Conservation (phyloP, 2,329 filamentous ascomycete genomes). For the Dactylellina sp. region DNA sequence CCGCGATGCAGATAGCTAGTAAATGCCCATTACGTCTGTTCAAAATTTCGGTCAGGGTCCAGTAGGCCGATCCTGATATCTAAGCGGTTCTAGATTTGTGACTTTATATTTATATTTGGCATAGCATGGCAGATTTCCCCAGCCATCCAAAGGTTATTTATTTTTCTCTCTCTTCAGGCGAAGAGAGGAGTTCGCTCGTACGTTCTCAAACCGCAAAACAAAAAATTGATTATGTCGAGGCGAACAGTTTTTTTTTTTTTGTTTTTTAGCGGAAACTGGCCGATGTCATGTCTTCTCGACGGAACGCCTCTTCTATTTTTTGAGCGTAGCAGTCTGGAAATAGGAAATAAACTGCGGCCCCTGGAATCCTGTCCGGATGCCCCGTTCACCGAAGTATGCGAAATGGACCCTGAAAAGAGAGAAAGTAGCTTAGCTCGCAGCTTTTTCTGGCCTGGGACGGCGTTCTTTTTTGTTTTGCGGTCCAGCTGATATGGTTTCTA, state of each 20-base stretch:
- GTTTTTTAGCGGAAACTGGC: constrained; percentile 40
- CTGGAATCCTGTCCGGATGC: constrained; percentile 22
- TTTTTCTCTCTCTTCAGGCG: neutral
- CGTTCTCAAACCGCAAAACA: constrained; percentile 22
- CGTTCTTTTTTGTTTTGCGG: constrained; percentile 10
- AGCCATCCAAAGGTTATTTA: constrained; percentile 10
- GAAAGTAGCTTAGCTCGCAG: constrained; percentile 34
- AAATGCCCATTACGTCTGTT: constrained; percentile 23
- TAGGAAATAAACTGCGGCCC: constrained; percentile 11
- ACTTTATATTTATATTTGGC: constrained; percentile 22
- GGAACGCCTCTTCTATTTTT: constrained; percentile 41
- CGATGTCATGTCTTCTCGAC: constrained; percentile 37
- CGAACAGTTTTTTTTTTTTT: neutral
- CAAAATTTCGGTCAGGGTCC: constrained; percentile 11
- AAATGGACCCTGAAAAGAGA: constrained; percentile 33
- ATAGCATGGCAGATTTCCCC: constrained; percentile 5
- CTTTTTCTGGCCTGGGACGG: constrained; percentile 3
- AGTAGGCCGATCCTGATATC: constrained; percentile 2
- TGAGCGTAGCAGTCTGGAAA: constrained; percentile 12
- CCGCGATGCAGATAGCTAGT: constrained; percentile 19
- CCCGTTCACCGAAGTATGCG: constrained; percentile 12
- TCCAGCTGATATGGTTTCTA: constrained; percentile 35
- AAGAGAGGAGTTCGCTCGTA: constrained; percentile 36
- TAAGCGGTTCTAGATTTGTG: constrained; percentile 17
- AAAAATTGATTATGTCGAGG: constrained; percentile 5